phyloP scores from a whole-genome alignment of 2,329 filamentous ascomycete genomes.

The Leptosphaerulina australis region DNA sequence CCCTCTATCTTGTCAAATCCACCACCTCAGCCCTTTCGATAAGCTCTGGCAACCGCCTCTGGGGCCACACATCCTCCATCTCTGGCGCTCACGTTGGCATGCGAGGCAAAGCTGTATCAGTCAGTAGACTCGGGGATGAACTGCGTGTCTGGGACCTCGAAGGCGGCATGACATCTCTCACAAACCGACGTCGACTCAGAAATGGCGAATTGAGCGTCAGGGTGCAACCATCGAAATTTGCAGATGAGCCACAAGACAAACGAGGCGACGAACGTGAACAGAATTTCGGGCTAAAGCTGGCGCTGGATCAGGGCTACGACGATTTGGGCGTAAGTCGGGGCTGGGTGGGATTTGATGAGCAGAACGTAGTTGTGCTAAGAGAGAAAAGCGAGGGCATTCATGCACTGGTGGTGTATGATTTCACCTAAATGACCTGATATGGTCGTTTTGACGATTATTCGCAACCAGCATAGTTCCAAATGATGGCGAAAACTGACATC shows the following conservation, averaged over 20 bases:
- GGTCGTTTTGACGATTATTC: not conserved
- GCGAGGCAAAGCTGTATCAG: conserved; percentile 86
- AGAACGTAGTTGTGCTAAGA: conserved; percentile 85
- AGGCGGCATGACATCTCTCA: conserved; percentile 62
- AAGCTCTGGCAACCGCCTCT: conserved; percentile 75
- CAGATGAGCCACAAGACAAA: conserved; percentile 21
- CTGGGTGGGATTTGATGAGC: conserved; percentile 88
- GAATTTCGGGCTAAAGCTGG: conserved; percentile 42
- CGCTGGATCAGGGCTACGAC: conserved; percentile 45
- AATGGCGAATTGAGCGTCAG: conserved; percentile 60
- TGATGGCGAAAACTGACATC: not conserved
- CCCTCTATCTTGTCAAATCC: conserved; percentile 80
- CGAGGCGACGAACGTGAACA: conserved; percentile 35
- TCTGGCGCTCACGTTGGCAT: conserved; percentile 84
- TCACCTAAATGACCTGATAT: conserved; percentile 70
- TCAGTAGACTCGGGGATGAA: conserved; percentile 74
- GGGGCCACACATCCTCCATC: conserved; percentile 91
- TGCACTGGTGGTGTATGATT: conserved; percentile 84
- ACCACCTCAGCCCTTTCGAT: conserved; percentile 69
- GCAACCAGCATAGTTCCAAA: no score
- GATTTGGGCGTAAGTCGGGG: conserved; percentile 56
- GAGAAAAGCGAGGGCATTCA: conserved; percentile 72
- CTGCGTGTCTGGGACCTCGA: conserved; percentile 87
- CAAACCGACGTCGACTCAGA: conserved; percentile 50
- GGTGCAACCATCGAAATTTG: conserved; percentile 52